Conservation (phyloP, 2,329 filamentous ascomycete genomes). For the Hypoxylon sp. region DNA sequence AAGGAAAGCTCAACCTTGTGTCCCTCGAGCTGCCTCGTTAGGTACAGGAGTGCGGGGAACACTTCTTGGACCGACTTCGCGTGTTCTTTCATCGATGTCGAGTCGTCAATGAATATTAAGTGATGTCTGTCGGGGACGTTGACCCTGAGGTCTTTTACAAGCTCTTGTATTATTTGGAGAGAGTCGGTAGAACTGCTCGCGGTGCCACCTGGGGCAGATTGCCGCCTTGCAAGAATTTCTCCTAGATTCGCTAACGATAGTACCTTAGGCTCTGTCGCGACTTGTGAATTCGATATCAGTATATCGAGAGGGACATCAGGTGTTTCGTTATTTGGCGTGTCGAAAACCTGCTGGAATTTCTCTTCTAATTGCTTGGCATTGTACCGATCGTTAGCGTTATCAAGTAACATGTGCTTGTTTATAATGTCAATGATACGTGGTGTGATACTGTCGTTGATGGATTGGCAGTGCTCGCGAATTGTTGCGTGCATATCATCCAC, state of each 20-base stretch:
- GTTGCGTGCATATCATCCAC: constrained; percentile 35
- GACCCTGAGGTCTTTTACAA: constrained; percentile 20
- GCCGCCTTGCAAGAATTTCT: neutral
- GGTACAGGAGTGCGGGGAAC: constrained; percentile 25
- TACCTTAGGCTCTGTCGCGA: neutral
- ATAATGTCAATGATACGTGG: constrained; percentile 35
- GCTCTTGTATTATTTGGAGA: constrained; percentile 16
- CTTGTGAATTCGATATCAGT: neutral
- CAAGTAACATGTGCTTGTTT: constrained; percentile 39
- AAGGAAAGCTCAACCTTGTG: constrained; percentile 38
- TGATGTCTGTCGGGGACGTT: constrained; percentile 42
- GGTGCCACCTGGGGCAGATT: neutral
- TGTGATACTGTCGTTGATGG: constrained; percentile 33
- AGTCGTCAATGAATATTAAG: constrained; percentile 47
- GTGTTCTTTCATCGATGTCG: constrained; percentile 39
- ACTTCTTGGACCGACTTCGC: constrained; percentile 20
- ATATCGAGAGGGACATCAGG: neutral
- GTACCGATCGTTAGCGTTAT: constrained; percentile 24
- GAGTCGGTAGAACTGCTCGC: neutral
- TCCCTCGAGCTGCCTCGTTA: constrained; percentile 35
- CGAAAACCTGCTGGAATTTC: constrained; percentile 20
- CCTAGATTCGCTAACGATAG: constrained; percentile 14
- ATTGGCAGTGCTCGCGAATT: constrained; percentile 30
- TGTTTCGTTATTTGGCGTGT: neutral
- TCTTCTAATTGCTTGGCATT: constrained; percentile 24